Evolutionary conservation across 2,329 filamentous ascomycete species (phyloP).

Genomic region (Aureobasidium uvarum): DNA sequence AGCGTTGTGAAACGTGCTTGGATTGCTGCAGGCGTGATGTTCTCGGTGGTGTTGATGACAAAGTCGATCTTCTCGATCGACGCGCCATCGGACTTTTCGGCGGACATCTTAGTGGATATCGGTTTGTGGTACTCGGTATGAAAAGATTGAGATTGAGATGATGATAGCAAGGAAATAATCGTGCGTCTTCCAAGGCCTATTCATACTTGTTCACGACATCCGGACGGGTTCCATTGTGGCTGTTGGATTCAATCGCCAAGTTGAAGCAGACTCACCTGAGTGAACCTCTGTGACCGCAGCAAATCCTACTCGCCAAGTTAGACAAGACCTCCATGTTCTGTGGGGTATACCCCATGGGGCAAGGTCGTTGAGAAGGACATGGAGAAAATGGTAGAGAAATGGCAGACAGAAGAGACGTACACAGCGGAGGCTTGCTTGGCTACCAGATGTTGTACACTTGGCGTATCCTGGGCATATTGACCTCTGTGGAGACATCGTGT

Average conservation of each 20-base stretch:
- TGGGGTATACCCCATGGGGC: conserved; percentile 8
- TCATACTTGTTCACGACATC: neutral
- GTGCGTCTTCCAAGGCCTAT: neutral
- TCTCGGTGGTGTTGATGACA: conserved; percentile 38
- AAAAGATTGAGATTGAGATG: neutral
- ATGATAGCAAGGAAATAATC: neutral
- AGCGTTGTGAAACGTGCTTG: conserved; percentile 36
- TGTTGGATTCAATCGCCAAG: neutral
- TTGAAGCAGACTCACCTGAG: neutral
- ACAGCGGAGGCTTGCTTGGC: neutral
- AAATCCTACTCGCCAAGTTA: neutral
- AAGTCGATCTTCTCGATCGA: conserved; percentile 37
- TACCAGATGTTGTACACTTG: neutral
- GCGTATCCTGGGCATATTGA: neutral
- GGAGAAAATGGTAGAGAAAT: neutral
- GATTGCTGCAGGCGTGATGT: conserved; percentile 35
- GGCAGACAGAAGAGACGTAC: neutral
- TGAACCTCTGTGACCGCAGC: neutral
- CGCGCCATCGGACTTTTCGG: conserved; percentile 31
- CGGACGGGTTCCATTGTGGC: neutral
- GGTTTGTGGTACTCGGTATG: neutral
- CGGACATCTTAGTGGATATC: neutral
- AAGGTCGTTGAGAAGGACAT: neutral
- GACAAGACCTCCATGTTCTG: neutral
- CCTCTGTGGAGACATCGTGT: neutral